Evolutionary conservation across 257 asterid genomes (phyloP).

Genomic region (Solanum ahanhuiri): DNA sequence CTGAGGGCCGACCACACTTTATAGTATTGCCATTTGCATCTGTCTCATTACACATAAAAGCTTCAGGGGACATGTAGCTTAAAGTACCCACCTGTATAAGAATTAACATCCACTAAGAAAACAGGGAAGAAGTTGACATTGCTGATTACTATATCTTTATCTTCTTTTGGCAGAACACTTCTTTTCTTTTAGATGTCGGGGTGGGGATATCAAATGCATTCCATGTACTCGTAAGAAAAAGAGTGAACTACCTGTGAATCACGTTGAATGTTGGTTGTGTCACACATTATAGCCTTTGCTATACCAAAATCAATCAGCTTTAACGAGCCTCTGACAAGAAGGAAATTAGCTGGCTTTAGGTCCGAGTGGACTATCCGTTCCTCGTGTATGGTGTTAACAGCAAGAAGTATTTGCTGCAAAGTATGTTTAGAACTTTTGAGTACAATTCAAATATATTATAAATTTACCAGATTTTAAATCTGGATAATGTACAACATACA

Average conservation of each 20-base stretch:
- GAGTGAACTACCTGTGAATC: conserved; percentile 71
- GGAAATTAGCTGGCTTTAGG: conserved; percentile 99
- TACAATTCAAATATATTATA: neutral
- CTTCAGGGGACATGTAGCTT: conserved; percentile 99
- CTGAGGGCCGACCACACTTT: conserved; percentile 94
- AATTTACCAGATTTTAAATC: neutral
- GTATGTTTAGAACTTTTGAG: neutral
- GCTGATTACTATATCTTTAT: neutral
- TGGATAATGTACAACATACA: neutral
- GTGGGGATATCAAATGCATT: neutral
- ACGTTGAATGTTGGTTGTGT: conserved; percentile 95
- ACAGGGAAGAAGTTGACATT: neutral
- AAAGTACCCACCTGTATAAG: conserved; percentile 84
- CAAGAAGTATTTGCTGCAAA: conserved; percentile 87
- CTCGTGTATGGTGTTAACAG: conserved; percentile 96
- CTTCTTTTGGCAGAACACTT: neutral
- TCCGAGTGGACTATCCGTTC: conserved; percentile 98
- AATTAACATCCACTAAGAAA: neutral
- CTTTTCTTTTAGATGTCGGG: neutral
- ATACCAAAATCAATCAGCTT: conserved; percentile 98
- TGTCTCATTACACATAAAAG: conserved; percentile 90
- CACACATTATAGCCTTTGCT: conserved; percentile 95
- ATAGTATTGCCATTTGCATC: conserved; percentile 83
- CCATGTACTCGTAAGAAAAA: neutral
- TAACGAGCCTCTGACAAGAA: conserved; percentile 85